Evolutionary conservation across 2,329 filamentous ascomycete genomes (phyloP), one percentile per base, ranked within the genome.

Genomic region (Aspergillus cejpii): DNA sequence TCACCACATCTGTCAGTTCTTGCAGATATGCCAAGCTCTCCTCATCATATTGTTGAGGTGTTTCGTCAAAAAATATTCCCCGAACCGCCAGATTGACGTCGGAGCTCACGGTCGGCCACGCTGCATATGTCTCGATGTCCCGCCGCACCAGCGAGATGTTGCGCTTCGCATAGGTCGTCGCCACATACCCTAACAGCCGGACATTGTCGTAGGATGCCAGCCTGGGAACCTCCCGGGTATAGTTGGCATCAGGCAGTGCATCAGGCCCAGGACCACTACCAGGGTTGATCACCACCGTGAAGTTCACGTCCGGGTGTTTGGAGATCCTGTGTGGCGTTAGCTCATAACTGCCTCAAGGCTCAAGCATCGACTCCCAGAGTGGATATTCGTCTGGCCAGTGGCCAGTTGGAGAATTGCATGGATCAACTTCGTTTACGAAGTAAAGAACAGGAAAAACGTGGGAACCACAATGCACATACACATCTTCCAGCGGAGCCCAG

Each of bases 1-100:
- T 65, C 34, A 68, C 64, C 8, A 64, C 50, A 27, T 52, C 45
- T 4, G 59, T 63, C 27, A 70, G 42, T 8, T 60, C 57, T 44
- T 63, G 50, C 15, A 69, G 55, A 50, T 67, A 71, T 39, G 51
- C 51, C 43, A 62, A 52, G 17, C 58, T 51, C 26, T 51, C 45
- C 40, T 47, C 48, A 48, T 61, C 56, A 53, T 66, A 71, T 48
- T 61, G 43, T 39, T 67, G 60, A 3, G 72, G 72, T 33, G 67
- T 69, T 57, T 76, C 72, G 49, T 74, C 73, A 45, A 75, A 69
- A 56, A 75, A 75, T 52, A 75, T 73, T 40, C 71, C 72, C 42
- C 64, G 63, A 52, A 76, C 60, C 17, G 66, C 59, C 40, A 75
- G 56, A 31, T 62, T 62, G 10, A 61, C 53, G 49, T 65, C 62